Conservation (phyloP, 345 rosid genomes). For the Populus tremula region DNA sequence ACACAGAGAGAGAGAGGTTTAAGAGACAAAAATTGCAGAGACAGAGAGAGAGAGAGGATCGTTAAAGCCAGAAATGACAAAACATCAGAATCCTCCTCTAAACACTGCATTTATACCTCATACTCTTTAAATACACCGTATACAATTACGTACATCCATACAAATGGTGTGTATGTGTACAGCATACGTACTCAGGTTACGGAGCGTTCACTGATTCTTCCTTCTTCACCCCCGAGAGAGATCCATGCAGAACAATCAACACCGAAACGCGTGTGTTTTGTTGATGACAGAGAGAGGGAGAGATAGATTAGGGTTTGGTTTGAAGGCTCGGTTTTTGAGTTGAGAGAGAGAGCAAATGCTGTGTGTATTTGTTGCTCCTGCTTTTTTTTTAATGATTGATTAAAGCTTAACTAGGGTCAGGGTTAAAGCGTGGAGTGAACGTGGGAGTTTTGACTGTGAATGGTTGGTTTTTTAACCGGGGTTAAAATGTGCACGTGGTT, state of each 20-base stretch:
- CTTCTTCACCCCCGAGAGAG: not conserved
- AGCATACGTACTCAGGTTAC: not conserved
- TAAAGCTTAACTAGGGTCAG: too few relatives aligned
- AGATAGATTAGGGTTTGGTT: too few relatives aligned
- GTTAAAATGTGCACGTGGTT: conserved; percentile 28
- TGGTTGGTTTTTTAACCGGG: not conserved
- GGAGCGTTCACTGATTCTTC: not conserved
- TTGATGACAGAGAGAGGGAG: not conserved
- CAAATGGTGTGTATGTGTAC: not conserved
- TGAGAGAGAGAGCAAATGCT: not conserved
- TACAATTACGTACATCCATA: not conserved
- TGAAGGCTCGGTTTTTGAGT: not conserved
- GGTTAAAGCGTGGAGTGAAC: too few relatives aligned
- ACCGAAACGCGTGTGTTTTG: conserved; percentile 28
- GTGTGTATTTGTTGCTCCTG: too few relatives aligned
- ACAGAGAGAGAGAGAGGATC: conserved; percentile 42
- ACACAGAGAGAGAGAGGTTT: conserved; percentile 15
- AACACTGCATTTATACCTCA: conserved; percentile 4
- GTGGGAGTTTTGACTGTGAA: too few relatives aligned
- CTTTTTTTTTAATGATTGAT: too few relatives aligned
- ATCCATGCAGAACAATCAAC: conserved; percentile 12
- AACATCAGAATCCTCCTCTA: conserved; percentile 27
- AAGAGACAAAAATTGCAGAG: conserved; percentile 9
- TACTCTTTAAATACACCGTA: not conserved
- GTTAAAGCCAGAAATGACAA: conserved; percentile 35